These are phyloP conservation scores for Clarireedia homoeocarpa DNA, from an alignment of 2,329 filamentous ascomycete genomes.

Conservation along the genomic window DNA sequence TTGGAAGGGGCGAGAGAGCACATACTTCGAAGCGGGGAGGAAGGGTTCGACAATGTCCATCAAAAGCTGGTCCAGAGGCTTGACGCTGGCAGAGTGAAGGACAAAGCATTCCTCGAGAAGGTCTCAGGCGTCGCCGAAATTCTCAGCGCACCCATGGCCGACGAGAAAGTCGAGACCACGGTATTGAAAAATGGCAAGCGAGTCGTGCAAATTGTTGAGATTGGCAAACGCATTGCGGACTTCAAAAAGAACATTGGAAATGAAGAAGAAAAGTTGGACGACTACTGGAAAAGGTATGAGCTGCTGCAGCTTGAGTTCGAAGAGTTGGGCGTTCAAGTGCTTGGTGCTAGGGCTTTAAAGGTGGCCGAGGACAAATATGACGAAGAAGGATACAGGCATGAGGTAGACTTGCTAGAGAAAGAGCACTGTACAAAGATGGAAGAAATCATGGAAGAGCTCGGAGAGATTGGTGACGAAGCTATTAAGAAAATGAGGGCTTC, in stretches of 20 bases:
- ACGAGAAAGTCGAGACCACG: constrained; percentile 18
- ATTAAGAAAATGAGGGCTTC: constrained; percentile 22
- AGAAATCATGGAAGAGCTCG: constrained; percentile 20
- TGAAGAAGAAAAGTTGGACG: constrained; percentile 18
- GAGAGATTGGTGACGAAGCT: constrained; percentile 11
- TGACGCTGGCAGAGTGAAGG: background rate
- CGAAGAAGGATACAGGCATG: constrained; percentile 13
- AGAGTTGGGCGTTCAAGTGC: constrained; percentile 15
- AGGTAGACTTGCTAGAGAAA: constrained; percentile 18
- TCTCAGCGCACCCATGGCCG: constrained; percentile 15
- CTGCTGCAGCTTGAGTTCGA: constrained; percentile 23
- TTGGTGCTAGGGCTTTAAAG: constrained; percentile 15
- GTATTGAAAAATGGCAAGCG: constrained; percentile 14
- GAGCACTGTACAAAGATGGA: constrained; percentile 15
- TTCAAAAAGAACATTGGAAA: constrained; percentile 18
- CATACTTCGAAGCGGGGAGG: constrained; percentile 8
- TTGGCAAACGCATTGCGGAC: constrained; percentile 19
- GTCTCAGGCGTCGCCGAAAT: constrained; percentile 1
- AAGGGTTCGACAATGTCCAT: constrained; percentile 16
- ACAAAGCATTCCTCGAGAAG: constrained; percentile 15
- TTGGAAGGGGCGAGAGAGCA: constrained; percentile 15
- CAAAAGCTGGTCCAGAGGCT: constrained; percentile 11
- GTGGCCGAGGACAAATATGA: background rate
- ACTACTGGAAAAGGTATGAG: constrained; percentile 25
- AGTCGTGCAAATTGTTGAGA: constrained; percentile 12